phyloP scores from a whole-genome alignment of 257 asterid species.

The Solanum sitiens region DNA sequence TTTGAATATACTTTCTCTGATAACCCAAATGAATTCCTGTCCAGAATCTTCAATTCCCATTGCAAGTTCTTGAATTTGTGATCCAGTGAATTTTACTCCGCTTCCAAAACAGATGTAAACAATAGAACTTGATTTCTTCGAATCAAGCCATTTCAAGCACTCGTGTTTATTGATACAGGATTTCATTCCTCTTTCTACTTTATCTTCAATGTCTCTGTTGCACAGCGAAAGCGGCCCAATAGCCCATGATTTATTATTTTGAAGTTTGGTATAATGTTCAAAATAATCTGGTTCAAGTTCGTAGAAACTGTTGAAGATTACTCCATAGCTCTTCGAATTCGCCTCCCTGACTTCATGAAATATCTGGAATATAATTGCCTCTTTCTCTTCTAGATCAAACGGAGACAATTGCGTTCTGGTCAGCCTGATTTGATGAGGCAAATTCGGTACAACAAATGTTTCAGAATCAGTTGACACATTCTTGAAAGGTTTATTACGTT shows the following conservation, averaged over 20 bases:
- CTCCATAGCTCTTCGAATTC: slow-evolving; percentile 24
- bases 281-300: slow-evolving; percentile 39
- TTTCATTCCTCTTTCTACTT: slow-evolving; percentile 20
- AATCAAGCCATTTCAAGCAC: slow-evolving; percentile 51
- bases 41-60: slow-evolving; percentile 50
- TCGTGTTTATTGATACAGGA: slow-evolving; percentile 38
- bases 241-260: slow-evolving; percentile 27
- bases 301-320: slow-evolving; percentile 38
- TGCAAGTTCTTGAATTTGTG: slow-evolving; percentile 57
- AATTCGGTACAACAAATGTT: slow-evolving; percentile 21
- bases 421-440: slow-evolving; percentile 15
- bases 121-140: slow-evolving; percentile 32
- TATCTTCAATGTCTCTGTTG: slow-evolving; percentile 4
- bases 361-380: background rate
- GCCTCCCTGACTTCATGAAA: slow-evolving; percentile 7
- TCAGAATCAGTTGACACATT: slow-evolving; percentile 32
- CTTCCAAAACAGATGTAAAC: slow-evolving; percentile 64
- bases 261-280: slow-evolving; percentile 15
- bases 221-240: slow-evolving; percentile 41
- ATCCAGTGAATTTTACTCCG: slow-evolving; percentile 10
- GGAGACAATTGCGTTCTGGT: slow-evolving; percentile 18
- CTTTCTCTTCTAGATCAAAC: background rate
- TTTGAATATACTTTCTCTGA: slow-evolving; percentile 7
- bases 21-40: slow-evolving; percentile 60
- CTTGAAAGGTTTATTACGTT: slow-evolving; percentile 17